Conservation (phyloP, 768 basidiomycete species). For the Leccinum broughii region DNA sequence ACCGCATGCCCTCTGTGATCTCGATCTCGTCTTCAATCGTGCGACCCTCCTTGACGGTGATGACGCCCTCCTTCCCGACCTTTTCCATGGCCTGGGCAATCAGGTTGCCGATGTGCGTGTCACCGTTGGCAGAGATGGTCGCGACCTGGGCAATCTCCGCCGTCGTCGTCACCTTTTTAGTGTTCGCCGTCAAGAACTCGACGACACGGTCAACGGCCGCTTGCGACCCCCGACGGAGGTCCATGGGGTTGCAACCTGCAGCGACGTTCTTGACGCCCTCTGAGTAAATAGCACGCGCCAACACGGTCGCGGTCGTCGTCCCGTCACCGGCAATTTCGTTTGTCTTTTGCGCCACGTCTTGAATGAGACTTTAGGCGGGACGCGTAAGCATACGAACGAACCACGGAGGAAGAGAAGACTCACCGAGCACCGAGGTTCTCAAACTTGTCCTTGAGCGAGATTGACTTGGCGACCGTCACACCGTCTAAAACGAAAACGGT, state of each 20-base stretch:
- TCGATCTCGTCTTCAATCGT: conserved; percentile 99
- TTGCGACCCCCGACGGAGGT: conserved; percentile 96
- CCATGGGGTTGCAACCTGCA: conserved; percentile 99
- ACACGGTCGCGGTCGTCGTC: conserved; percentile 96
- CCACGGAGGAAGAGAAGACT: conserved; percentile 24
- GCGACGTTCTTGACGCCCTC: conserved; percentile 99
- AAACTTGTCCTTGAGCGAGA: conserved; percentile 94
- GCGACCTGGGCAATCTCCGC: conserved; percentile 99
- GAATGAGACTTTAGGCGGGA: conserved; percentile 63
- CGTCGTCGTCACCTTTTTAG: conserved; percentile 93
- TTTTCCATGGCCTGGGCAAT: conserved; percentile 99
- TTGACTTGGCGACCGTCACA: conserved; percentile 98
- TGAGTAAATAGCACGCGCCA: conserved; percentile 95
- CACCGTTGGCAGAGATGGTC: conserved; percentile 85
- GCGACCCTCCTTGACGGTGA: conserved; percentile 98
- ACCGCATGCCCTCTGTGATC: conserved; percentile 99
- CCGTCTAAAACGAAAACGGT: conserved; percentile 60
- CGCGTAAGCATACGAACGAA: conserved; percentile 10
- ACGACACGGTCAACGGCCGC: conserved; percentile 96
- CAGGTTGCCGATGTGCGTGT: conserved; percentile 87
- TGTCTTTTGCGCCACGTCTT: conserved; percentile 95
- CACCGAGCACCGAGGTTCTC: conserved; percentile 98
- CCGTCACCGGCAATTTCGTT: conserved; percentile 98
- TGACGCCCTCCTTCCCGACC: conserved; percentile 99
- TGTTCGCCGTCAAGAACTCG: conserved; percentile 81